These are phyloP conservation scores for Beauveria asiatica DNA, from an alignment of 2,329 filamentous ascomycete genomes.

Conservation along the genomic window DNA sequence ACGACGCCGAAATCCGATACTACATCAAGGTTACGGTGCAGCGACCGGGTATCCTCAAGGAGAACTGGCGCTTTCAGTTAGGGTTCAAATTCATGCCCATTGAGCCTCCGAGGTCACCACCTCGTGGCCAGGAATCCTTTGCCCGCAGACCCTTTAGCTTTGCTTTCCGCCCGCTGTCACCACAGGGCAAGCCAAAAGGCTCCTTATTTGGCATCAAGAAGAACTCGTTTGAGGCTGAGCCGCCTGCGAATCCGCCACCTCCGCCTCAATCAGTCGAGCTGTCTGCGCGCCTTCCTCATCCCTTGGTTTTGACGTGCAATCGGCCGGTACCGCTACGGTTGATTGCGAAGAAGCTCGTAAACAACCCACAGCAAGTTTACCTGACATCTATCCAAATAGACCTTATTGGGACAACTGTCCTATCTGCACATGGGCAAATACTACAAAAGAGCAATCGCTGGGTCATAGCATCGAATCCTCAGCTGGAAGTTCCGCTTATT, in stretches of 20 bases:
- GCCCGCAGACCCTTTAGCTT: conserved; percentile 64
- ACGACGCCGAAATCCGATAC: conserved; percentile 84
- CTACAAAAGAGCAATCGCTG: conserved; percentile 65
- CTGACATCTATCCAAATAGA: conserved; percentile 74
- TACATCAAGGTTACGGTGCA: conserved; percentile 94
- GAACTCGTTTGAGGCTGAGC: conserved; percentile 16
- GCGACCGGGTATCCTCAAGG: conserved; percentile 79
- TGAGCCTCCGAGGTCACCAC: conserved; percentile 68
- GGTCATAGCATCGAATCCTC: conserved; percentile 63
- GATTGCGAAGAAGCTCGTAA: conserved; percentile 66
- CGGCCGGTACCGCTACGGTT: conserved; percentile 73
- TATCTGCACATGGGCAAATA: conserved; percentile 67
- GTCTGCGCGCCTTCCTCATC: conserved; percentile 73
- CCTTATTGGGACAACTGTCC: conserved; percentile 68
- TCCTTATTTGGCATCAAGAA: conserved; percentile 47
- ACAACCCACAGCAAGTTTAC: conserved; percentile 61
- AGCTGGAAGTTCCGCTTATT: conserved; percentile 65
- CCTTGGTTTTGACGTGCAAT: conserved; percentile 83
- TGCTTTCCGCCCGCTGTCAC: conserved; percentile 29
- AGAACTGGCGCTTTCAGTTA: conserved; percentile 65
- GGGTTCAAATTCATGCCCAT: conserved; percentile 87
- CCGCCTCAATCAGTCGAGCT: conserved; percentile 64
- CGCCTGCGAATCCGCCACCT: not conserved
- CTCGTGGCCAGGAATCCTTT: conserved; percentile 69
- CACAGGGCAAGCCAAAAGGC: conserved; percentile 41